Conservation (phyloP, 352 stramenopile genomes). For the Pythium scleroteichum region DNA sequence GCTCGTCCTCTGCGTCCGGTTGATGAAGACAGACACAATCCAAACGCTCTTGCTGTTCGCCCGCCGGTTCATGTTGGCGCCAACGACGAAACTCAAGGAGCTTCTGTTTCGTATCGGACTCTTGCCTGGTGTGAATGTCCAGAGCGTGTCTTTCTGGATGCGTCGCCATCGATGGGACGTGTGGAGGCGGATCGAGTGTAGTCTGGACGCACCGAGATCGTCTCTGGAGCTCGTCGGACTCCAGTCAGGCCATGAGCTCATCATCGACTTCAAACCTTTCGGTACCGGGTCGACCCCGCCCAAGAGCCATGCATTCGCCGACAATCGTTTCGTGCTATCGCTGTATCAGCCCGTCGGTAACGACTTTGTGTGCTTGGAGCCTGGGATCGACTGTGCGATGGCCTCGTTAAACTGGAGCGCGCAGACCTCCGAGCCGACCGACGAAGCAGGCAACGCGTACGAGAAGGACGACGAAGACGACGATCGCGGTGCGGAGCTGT, state of each 20-base stretch:
- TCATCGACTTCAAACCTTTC: conserved; percentile 66
- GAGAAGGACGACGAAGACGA: conserved; percentile 13
- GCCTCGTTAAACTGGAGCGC: conserved; percentile 40
- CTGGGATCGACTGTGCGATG: conserved; percentile 34
- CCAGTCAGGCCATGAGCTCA: conserved; percentile 52
- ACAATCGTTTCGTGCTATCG: conserved; percentile 38
- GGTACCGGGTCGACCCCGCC: conserved; percentile 25
- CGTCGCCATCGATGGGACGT: conserved; percentile 53
- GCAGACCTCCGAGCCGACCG: conserved; percentile 21
- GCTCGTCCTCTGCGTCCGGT: conserved; percentile 49
- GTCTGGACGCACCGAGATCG: conserved; percentile 38
- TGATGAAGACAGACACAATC: conserved; percentile 55
- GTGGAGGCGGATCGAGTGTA: conserved; percentile 63
- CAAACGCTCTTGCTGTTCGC: conserved; percentile 64
- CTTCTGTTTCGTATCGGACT: conserved; percentile 59
- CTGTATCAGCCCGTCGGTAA: conserved; percentile 63
- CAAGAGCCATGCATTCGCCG: conserved; percentile 24
- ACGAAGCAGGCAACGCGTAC: conserved; percentile 14
- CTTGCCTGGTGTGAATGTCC: conserved; percentile 48
- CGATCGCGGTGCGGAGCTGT: conserved; percentile 14
- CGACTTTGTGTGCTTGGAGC: conserved; percentile 49
- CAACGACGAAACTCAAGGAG: conserved; percentile 47
- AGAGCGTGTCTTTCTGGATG: conserved; percentile 65
- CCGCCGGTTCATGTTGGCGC: conserved; percentile 43
- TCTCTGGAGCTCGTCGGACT: conserved; percentile 47